phyloP scores from a whole-genome alignment of 768 basidiomycete genomes.

The Astraeus odoratus region DNA sequence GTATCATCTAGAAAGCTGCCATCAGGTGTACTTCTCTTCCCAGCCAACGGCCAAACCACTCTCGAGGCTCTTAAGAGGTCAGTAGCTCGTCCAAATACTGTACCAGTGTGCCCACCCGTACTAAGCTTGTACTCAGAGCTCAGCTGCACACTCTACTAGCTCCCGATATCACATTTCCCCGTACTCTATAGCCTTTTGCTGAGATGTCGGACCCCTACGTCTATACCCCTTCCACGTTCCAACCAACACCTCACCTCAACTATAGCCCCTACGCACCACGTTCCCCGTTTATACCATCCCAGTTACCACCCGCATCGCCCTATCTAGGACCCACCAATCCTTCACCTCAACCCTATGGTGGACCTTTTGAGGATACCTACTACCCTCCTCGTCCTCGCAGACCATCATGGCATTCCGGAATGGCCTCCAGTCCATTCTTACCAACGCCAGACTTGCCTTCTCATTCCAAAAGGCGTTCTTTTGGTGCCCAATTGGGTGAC shows the following conservation, averaged over 20 bases:
- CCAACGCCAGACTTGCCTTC: conserved; percentile 9
- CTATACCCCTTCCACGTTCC: conserved; percentile 32
- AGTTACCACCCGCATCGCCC: conserved; percentile 24
- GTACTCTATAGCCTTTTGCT: conserved; percentile 1
- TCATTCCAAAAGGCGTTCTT: conserved; percentile 21
- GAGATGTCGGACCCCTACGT: conserved; percentile 38
- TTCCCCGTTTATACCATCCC: conserved; percentile 44
- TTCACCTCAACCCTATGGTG: neutral
- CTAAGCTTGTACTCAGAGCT: no score
- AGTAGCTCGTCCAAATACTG: no score
- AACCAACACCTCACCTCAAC: conserved; percentile 29
- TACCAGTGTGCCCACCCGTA: no score
- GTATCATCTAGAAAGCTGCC: no score
- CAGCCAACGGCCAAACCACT: no score
- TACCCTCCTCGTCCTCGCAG: conserved; percentile 30
- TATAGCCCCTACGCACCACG: conserved; percentile 25
- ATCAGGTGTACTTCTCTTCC: no score
- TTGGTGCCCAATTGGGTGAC: conserved; percentile 19
- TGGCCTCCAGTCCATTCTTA: conserved; percentile 20
- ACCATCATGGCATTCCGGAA: conserved; percentile 37
- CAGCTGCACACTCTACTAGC: no score
- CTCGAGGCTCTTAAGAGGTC: no score
- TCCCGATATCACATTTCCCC: no score
- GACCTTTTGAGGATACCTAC: conserved; percentile 15
- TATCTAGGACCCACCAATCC: conserved; percentile 27